Base-by-base conservation (phyloP, 75 land plant genomes). In the Azolla pinnata region DNA sequence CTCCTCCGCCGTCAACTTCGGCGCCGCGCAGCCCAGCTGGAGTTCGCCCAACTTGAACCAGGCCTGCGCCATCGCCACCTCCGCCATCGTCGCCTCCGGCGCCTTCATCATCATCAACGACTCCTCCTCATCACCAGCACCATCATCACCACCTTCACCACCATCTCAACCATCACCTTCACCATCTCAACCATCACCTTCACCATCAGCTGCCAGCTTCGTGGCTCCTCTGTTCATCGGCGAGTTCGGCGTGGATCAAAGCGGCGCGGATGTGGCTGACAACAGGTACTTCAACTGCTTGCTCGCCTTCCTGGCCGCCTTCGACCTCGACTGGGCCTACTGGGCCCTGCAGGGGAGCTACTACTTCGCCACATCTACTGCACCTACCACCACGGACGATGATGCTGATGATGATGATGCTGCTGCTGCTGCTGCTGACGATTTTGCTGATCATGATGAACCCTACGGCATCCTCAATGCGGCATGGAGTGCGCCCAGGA, bases 21-120 rank as follows among this genome's bases (percentile, higher is more conserved):
- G 1, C 30, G 55, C 44, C 0, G 74, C 74, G 9, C n/a, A n/a
- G n/a, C n/a, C n/a, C n/a, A n/a, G n/a, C n/a, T n/a, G n/a, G n/a
- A n/a, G n/a, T n/a, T n/a, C n/a, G n/a, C n/a, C n/a, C n/a, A 79
- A 82, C 56, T 60, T 77, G 5, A 87, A 87, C 64, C 63, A 86
- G 17, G 84, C 75, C 29, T 90, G 97, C 34, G 83, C 88, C 0
- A 48, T 47, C 0, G 53, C 9, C 64, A 57, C 54, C 14, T 52
- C 29, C 10, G 27, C 14, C 4, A 3, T 52, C 29, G 24, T 52
- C 1, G 1, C 9, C 25, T 23, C 14, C 24, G 25, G 29, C 2
- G 54, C 54, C 24, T 52, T 3, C 2, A 27, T 27, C 25, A 24
- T 23, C 24, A 27, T 2, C 24, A 14, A 18, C 14, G 1, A 26